These are phyloP conservation scores for Debaryomycetaceae sp. DNA, from an alignment of 1,139 yeast species.

Conservation along the genomic window DNA sequence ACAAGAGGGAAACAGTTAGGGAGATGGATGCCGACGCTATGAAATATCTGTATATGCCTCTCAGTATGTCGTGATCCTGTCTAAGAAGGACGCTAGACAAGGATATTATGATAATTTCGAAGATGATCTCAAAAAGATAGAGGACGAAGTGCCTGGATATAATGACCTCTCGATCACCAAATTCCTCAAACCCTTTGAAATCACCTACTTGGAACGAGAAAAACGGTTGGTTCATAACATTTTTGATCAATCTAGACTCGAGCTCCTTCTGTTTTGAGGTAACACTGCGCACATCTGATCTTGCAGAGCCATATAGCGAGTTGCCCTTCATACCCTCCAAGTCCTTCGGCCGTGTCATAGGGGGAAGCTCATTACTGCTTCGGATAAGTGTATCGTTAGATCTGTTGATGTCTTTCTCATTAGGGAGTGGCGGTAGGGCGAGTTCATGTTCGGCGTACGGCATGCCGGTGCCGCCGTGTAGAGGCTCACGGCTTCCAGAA, in stretches of 20 bases:
- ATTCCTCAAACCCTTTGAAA: conserved; percentile 11
- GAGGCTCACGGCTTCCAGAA: conserved; percentile 10
- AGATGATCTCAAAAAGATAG: conserved; percentile 33
- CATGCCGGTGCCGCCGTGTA: not conserved
- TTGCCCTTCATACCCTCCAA: not conserved
- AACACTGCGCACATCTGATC: conserved; percentile 14
- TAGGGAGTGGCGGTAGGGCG: not conserved
- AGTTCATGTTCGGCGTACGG: not conserved
- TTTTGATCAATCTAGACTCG: conserved; percentile 29
- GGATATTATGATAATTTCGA: conserved; percentile 31
- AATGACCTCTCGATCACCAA: conserved; percentile 15
- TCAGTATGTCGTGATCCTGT: conserved; percentile 19
- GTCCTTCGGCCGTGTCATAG: conserved; percentile 15
- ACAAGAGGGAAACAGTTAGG: conserved; percentile 30
- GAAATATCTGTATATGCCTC: conserved; percentile 33
- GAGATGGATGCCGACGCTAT: conserved; percentile 39
- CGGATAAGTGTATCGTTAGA: not conserved
- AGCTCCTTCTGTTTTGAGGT: conserved; percentile 23
- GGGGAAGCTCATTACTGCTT: conserved; percentile 15
- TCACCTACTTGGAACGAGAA: conserved; percentile 10
- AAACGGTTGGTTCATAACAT: conserved; percentile 37
- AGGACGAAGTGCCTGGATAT: conserved; percentile 27
- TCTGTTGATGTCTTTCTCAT: not conserved
- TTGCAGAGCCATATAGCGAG: not conserved
- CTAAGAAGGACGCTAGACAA: conserved; percentile 25